phyloP scores from a whole-genome alignment of 805 yeast genomes.

The Helenozyma baotianmanensis region DNA sequence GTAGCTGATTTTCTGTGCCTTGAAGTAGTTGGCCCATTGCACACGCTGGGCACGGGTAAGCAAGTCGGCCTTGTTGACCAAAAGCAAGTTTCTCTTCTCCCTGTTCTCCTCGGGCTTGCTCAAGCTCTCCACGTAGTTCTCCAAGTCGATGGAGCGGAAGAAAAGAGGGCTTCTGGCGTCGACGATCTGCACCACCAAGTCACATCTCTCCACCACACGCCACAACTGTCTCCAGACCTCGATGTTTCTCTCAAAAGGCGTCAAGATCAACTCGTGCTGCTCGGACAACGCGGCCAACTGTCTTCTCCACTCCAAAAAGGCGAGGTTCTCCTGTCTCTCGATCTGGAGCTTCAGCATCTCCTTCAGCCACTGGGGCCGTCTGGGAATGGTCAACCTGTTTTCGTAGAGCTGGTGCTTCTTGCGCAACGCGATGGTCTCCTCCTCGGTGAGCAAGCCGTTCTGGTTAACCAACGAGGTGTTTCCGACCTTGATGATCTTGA shows the following conservation, averaged over 20 bases:
- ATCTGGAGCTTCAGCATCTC: constrained; percentile 69
- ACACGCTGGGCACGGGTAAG: constrained; percentile 71
- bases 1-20: constrained; percentile 61
- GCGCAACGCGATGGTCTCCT: constrained; percentile 59
- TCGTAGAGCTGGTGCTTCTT: constrained; percentile 65
- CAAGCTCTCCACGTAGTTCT: constrained; percentile 72
- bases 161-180: constrained; percentile 93
- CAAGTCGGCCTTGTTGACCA: constrained; percentile 92
- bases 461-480: constrained; percentile 39
- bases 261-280: constrained; percentile 75
- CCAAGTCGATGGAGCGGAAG: constrained; percentile 86
- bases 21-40: constrained; percentile 84
- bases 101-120: constrained; percentile 43
- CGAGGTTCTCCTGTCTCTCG: constrained; percentile 81
- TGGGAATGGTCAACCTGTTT: constrained; percentile 75
- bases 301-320: constrained; percentile 93
- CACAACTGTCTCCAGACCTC: constrained; percentile 98
- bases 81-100: constrained; percentile 69
- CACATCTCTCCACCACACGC: constrained; percentile 96
- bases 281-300: constrained; percentile 82
- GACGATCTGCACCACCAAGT: constrained; percentile 91
- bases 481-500: constrained; percentile 77
- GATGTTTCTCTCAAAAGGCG: constrained; percentile 95
- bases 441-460: constrained; percentile 53
- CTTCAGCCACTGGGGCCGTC: constrained; percentile 84